Base-by-base conservation (phyloP, 2,329 filamentous ascomycete genomes). In the Ophioceras dolichostomum region DNA sequence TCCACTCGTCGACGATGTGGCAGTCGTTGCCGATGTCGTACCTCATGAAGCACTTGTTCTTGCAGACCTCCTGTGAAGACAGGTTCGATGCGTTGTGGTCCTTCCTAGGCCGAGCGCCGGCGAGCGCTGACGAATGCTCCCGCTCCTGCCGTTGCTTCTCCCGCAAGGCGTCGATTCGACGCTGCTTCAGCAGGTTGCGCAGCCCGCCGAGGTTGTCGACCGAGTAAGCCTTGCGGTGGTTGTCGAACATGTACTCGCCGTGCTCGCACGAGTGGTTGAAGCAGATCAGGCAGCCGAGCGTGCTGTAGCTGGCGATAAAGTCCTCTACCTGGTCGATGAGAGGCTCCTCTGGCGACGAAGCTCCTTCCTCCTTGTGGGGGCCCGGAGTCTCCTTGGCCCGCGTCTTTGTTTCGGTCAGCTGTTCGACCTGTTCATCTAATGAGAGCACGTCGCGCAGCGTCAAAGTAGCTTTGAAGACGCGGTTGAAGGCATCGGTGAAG, bases 211-310 rank as follows among this genome's bases (percentile, higher is more conserved):
- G 19, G 13, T 32, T 17, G 27, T 67, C 64, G n/a, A 74, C 57
- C 3, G 68, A 71, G 46, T 75, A 70, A 3, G 65, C 57, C 34
- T 63, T 68, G 24, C 67, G 62, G 46, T 73, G 69, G 41, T 70
- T 69, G 36, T 68, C 65, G 6, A 55, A 51, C 38, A 72, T 67
- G 36, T 73, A 75, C 38, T 75, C 71, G 32, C 72, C 73, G 43
- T 77, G 73, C 47, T 76, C 73, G 41, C 73, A 77, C 10, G 71
- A 73, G 49, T 76, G 67, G 36, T 69, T 69, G 47, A 65, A 70
- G 52, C 73, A 77, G 36, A 75, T 66, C n/a, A 73, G 53, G 45
- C 73, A 77, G 10, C 68, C 68, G 13, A 76, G 59, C 9, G 70
- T 60, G 22, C 64, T 64, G 47, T 75, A 73, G 2, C 68, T 75